phyloP scores from a whole-genome alignment of 306 rosid species.

The Dalbergia oliveri region DNA sequence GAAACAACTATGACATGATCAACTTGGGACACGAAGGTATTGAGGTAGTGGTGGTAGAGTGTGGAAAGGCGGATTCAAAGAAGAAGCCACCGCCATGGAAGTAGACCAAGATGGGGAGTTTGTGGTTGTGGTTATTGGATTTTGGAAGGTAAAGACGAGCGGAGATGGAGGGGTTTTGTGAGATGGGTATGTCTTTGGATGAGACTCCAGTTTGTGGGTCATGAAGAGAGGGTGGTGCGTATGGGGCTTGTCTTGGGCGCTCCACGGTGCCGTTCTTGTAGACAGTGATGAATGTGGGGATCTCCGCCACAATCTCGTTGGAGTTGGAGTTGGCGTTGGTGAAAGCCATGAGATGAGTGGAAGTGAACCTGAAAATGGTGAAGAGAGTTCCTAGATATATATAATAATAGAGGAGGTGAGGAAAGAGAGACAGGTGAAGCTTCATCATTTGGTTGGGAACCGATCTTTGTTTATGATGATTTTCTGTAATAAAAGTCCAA shows the following conservation, averaged over 20 bases:
- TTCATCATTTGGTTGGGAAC: not conserved
- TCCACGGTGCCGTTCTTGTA: conserved; percentile 51
- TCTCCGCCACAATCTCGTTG: conserved; percentile 37
- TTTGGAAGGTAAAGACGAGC: conserved; percentile 46
- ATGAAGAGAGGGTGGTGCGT: conserved; percentile 20
- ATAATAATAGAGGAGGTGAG: not conserved
- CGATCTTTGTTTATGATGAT: too few species aligned
- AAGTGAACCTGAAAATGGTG: not conserved
- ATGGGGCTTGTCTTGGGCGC: conserved; percentile 32
- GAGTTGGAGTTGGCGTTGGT: not conserved
- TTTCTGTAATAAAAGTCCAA: too few species aligned
- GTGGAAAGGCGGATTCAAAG: conserved; percentile 46
- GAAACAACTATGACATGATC: conserved; percentile 18
- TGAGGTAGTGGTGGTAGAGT: conserved; percentile 34
- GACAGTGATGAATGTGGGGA: conserved; percentile 38
- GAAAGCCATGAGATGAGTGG: not conserved
- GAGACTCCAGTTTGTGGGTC: conserved; percentile 53
- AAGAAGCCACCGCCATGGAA: conserved; percentile 48
- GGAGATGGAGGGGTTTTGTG: conserved; percentile 17
- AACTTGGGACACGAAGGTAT: conserved; percentile 44
- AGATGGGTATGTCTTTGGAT: conserved; percentile 54
- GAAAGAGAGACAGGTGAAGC: not conserved
- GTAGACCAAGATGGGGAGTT: conserved; percentile 47
- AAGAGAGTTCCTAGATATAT: not conserved
- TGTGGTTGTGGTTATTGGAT: not conserved